A percentile compares a stretch with the other conserved stretches of the same genome.
Conservation (phyloP, 495 filamentous ascomycete species). For the Podospora pseudoanserina region DNA sequence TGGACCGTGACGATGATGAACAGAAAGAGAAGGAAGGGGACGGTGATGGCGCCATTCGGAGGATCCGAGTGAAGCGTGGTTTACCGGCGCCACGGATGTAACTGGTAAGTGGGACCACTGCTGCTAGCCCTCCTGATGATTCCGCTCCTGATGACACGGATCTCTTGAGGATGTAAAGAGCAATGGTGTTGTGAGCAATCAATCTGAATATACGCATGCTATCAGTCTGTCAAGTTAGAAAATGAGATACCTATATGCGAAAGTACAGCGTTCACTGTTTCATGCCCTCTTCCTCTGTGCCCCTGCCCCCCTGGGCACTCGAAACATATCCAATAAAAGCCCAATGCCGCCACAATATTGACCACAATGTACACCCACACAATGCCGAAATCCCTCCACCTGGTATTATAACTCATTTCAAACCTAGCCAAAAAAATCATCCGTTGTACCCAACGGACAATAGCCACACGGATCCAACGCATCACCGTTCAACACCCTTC, state of each 20-base stretch:
- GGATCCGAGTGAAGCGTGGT: no score
- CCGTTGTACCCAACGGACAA: constrained; percentile 41
- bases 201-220: neutral
- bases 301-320: constrained; percentile 29
- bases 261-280: neutral
- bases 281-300: neutral
- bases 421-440: constrained; percentile 40
- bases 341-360: constrained; percentile 45
- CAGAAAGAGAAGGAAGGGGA: constrained; percentile 11
- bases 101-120: no score
- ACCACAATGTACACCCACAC: constrained; percentile 50
- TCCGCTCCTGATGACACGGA: no score
- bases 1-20: constrained; percentile 23
- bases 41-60: neutral
- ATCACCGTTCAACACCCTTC: neutral
- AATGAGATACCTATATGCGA: neutral
- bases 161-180: no score
- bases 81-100: no score
- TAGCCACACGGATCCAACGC: constrained; percentile 37
- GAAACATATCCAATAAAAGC: constrained; percentile 43
- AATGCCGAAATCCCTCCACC: constrained; percentile 51
- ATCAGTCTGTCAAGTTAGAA: neutral
- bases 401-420: constrained; percentile 38
- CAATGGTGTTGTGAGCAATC: neutral
- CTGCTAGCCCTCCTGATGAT: no score